Evolutionary conservation across 2,329 filamentous ascomycete species (phyloP).

Genomic region (Alternaria sp.): DNA sequence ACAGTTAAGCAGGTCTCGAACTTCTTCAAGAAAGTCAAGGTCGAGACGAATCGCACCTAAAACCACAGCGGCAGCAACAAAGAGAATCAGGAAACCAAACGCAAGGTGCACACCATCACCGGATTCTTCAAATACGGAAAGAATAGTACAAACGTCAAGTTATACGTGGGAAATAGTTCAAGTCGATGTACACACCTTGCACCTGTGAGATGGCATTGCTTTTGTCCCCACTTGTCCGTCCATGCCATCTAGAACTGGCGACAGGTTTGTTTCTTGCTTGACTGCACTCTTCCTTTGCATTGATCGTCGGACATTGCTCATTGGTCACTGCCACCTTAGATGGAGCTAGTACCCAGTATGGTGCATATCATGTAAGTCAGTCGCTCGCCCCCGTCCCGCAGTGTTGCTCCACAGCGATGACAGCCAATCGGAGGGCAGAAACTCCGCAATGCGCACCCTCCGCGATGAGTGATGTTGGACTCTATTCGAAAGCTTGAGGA

Average conservation of each 20-base stretch:
- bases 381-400: neutral
- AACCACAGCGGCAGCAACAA: conserved; percentile 44
- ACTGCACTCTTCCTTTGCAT: neutral
- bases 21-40: conserved; percentile 49
- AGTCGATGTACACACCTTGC: neutral
- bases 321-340: neutral
- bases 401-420: neutral
- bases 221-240: neutral
- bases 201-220: neutral
- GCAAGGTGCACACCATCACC: conserved; percentile 48
- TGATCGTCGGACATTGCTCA: neutral
- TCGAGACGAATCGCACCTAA: conserved; percentile 51
- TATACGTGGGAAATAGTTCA: no score
- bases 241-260: neutral
- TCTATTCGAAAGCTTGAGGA: neutral
- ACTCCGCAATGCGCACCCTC: conserved; percentile 4
- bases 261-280: neutral
- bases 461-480: neutral
- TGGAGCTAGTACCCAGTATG: neutral
- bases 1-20: conserved; percentile 19
- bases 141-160: conserved; percentile 38
- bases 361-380: neutral
- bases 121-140: conserved; percentile 43
- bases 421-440: conserved; percentile 15
- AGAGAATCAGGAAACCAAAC: conserved; percentile 32